phyloP scores from a whole-genome alignment of 140 eudicot species.

The Oenanthe javanica region DNA sequence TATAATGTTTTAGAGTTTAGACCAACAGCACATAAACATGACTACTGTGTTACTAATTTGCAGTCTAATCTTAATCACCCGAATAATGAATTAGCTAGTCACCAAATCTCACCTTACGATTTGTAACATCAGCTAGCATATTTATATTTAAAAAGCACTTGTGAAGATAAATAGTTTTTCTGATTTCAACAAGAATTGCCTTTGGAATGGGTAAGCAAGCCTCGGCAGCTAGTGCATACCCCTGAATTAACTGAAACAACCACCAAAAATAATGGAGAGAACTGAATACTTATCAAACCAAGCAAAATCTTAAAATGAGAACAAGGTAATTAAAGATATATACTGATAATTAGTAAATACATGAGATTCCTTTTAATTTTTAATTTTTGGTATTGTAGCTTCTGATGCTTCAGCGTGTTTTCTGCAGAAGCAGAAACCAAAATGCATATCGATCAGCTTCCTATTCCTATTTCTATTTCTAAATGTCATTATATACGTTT shows the following conservation, averaged over 20 bases:
- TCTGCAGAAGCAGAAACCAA: too few relatives aligned
- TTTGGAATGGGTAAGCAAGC: conserved; percentile 81
- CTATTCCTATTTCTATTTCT: too few relatives aligned
- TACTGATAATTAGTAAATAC: neutral
- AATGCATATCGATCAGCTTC: too few relatives aligned
- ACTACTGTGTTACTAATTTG: neutral
- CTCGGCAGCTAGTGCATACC: conserved; percentile 71
- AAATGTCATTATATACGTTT: too few relatives aligned
- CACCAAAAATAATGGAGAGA: conserved; percentile 9
- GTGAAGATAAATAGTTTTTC: conserved; percentile 39
- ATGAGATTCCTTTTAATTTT: too few relatives aligned
- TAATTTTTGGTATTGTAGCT: too few relatives aligned
- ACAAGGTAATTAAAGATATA: neutral
- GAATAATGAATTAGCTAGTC: neutral
- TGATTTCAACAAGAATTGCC: conserved; percentile 51
- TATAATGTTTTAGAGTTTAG: too few relatives aligned
- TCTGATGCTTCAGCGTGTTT: too few relatives aligned
- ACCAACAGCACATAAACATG: neutral
- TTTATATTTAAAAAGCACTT: conserved; percentile 74
- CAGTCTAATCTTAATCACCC: conserved; percentile 5
- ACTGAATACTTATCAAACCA: neutral
- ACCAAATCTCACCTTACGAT: conserved; percentile 58
- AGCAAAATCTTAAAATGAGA: neutral
- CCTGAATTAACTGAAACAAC: conserved; percentile 48
- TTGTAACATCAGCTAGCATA: conserved; percentile 59